Evolutionary conservation across 2,329 filamentous ascomycete genomes (phyloP).

Genomic region (Aspergillus udagawae): DNA sequence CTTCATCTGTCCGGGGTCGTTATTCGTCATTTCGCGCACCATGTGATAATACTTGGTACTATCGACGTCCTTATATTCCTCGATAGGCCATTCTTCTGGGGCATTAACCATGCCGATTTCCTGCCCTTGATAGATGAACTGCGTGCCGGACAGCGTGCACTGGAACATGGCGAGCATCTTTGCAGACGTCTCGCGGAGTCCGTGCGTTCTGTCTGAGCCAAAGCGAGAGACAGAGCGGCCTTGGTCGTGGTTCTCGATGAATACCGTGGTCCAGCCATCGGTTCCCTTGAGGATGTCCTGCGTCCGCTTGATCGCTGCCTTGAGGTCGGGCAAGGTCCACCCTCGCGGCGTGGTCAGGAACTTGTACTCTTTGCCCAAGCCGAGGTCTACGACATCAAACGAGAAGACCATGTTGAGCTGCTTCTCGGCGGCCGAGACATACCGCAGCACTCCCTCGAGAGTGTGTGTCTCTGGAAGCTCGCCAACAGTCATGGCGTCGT

Average conservation of each 20-base stretch:
- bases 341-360: slow-evolving; percentile 46
- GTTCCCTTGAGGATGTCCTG: slow-evolving; percentile 56
- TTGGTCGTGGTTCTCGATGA: slow-evolving; percentile 64
- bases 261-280: slow-evolving; percentile 61
- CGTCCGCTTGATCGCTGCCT: slow-evolving; percentile 52
- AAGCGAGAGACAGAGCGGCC: slow-evolving; percentile 57
- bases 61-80: slow-evolving; percentile 66
- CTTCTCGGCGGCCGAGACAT: slow-evolving; percentile 54
- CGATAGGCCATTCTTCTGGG: slow-evolving; percentile 55
- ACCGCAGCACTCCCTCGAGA: slow-evolving; percentile 49
- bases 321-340: slow-evolving; percentile 50
- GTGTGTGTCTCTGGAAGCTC: slow-evolving; percentile 57
- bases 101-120: slow-evolving; percentile 65
- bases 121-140: slow-evolving; percentile 65
- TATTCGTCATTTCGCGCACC: slow-evolving; percentile 35
- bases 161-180: slow-evolving; percentile 59
- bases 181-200: slow-evolving; percentile 47
- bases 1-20: slow-evolving; percentile 41
- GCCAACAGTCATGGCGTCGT: slow-evolving; percentile 57
- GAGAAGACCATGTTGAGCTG: slow-evolving; percentile 69
- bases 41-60: slow-evolving; percentile 53
- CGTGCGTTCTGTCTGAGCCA: slow-evolving; percentile 48
- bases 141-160: slow-evolving; percentile 55
- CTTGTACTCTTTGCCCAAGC: slow-evolving; percentile 47
- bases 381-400: slow-evolving; percentile 64